Base-by-base conservation (phyloP, 352 stramenopile species). In the Phytophthora syringae region DNA sequence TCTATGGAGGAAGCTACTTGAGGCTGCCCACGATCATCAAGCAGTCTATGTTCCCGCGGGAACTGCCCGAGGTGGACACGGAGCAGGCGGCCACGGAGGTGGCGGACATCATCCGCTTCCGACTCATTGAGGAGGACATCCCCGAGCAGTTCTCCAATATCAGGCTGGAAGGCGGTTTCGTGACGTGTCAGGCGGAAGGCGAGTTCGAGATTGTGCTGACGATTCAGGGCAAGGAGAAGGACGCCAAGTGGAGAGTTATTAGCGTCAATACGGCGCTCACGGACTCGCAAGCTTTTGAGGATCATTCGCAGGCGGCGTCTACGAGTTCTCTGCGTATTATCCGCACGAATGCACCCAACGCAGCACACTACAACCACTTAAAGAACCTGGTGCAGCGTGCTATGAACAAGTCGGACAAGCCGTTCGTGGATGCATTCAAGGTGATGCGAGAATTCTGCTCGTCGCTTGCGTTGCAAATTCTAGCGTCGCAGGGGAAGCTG, bases 121-220 rank as follows among this genome's bases (percentile, higher is more conserved):
- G 87, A 18, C 78, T 95, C 15, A 92, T 95, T 50, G 84, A 92
- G 66, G 80, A 81, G 5, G 79, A 90, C 20, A 92, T 95, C 45
- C 87, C 87, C 2, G 74, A 86, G 50, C 82, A 92, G 52, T 89
- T 94, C 42, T 90, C 85, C 6, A 92, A 86, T 57, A 82, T 95
- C 51, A 76, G 89, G 47, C 63, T 95, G 47, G 82, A 92, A 30
- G 76, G 75, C 49, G 87, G 85, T 10, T 94, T 95, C 37, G 82
- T 95, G 21, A 93, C 80, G 18, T 93, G 83, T 28, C 77, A 83
- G 48, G 82, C 76, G 0, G 84, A 88, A 64, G 85, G 82, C 34
- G 86, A 95, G 62, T 95, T 95, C 47, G 85, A 94, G 61, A 90
- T 95, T 7, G 84, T 93, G 56, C 63, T 95, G 34, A 95, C 85